Evolutionary conservation across 768 basidiomycete genomes (phyloP).

Genomic region (Leccinum ochraceum): DNA sequence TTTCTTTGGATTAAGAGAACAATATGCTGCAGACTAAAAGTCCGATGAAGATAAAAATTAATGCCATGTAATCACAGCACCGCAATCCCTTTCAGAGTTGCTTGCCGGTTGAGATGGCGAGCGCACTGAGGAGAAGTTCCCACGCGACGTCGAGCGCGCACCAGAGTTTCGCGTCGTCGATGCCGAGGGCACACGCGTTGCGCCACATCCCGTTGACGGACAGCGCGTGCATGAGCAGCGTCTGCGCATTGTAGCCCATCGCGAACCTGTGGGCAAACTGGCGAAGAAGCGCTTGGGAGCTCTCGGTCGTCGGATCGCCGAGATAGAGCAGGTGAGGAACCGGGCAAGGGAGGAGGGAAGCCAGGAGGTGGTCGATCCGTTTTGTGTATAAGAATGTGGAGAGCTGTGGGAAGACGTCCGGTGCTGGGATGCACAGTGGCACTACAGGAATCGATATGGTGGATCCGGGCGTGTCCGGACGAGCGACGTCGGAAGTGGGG

Average conservation of each 20-base stretch:
- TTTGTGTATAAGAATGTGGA: slow-evolving; percentile 71
- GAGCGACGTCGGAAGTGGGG: slow-evolving; percentile 14
- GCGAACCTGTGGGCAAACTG: slow-evolving; percentile 21
- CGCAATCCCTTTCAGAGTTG: slow-evolving; percentile 11
- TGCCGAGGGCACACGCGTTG: slow-evolving; percentile 50
- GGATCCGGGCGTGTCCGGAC: slow-evolving; percentile 19
- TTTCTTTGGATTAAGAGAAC: slow-evolving; percentile 9
- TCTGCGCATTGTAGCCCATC: slow-evolving; percentile 16
- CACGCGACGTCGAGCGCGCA: slow-evolving; percentile 50
- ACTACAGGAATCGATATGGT: slow-evolving; percentile 56
- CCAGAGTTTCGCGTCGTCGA: slow-evolving; percentile 50
- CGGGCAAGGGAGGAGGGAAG: slow-evolving; percentile 57
- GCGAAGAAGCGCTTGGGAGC: slow-evolving; percentile 12
- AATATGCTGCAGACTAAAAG: slow-evolving; percentile 2
- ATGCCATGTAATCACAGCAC: background rate
- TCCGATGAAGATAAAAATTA: slow-evolving; percentile 8
- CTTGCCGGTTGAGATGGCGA: slow-evolving; percentile 34
- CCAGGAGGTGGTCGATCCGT: slow-evolving; percentile 56
- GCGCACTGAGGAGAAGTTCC: slow-evolving; percentile 46
- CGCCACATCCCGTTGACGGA: slow-evolving; percentile 50
- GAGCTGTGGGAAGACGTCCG: slow-evolving; percentile 65
- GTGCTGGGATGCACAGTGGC: slow-evolving; percentile 68
- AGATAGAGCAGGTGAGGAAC: slow-evolving; percentile 26
- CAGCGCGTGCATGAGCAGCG: slow-evolving; percentile 38
- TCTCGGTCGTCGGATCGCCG: slow-evolving; percentile 25